These are phyloP conservation scores for Colletotrichum simmondsii DNA, from an alignment of 2,329 filamentous ascomycete species.

Conservation along the genomic window DNA sequence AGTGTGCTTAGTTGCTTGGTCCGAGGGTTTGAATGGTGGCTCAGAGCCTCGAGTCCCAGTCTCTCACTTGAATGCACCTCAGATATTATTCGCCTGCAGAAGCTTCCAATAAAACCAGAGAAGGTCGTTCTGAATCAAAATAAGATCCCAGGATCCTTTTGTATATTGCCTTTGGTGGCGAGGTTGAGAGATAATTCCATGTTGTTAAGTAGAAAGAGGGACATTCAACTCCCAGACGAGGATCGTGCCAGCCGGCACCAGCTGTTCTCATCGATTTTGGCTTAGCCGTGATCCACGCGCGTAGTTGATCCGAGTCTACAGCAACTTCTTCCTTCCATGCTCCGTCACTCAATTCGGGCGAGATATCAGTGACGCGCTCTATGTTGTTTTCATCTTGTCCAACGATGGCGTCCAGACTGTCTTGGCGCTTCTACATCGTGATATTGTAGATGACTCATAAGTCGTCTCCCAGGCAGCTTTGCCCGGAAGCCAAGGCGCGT, in stretches of 20 bases:
- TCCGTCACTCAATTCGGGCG: too few relatives aligned
- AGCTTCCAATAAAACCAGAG: too few relatives aligned
- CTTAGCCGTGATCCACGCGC: too few relatives aligned
- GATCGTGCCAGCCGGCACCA: background rate
- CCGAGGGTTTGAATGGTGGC: background rate
- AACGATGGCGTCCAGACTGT: background rate
- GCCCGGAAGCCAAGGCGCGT: background rate
- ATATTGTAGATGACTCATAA: background rate
- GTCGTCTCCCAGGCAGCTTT: background rate
- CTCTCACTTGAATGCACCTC: background rate
- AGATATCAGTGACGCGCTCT: background rate
- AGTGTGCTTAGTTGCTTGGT: slow-evolving; percentile 42
- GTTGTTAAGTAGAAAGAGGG: too few relatives aligned
- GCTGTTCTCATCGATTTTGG: background rate
- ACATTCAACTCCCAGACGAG: too few relatives aligned
- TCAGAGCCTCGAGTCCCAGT: too few relatives aligned
- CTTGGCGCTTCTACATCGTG: background rate
- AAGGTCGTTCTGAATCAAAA: too few relatives aligned
- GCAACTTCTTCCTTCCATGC: too few relatives aligned
- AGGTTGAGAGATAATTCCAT: background rate
- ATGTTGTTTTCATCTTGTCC: background rate
- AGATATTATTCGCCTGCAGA: too few relatives aligned
- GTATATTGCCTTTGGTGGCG: background rate
- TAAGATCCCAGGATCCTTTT: too few relatives aligned
- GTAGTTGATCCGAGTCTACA: too few relatives aligned